Percentiles rank a stretch among this genome's conserved stretches.
Evolutionary conservation across 192 early-diverging fungal genomes (phyloP).

Genomic region (Umbelopsis sp.): DNA sequence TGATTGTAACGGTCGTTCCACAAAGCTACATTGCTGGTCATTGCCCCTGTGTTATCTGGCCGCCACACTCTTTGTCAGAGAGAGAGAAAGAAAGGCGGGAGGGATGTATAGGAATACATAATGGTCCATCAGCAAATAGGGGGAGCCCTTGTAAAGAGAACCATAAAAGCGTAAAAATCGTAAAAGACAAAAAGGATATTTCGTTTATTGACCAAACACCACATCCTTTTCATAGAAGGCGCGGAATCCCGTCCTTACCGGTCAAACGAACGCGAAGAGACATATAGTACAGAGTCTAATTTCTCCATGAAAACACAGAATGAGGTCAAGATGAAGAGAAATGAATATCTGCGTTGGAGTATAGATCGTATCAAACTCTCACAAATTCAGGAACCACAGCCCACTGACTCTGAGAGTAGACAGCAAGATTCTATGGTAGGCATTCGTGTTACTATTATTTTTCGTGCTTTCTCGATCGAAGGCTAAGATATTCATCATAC

Average conservation of each 20-base stretch:
- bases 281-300: background rate
- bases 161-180: too few relatives aligned
- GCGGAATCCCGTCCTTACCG: background rate
- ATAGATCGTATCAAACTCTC: too few relatives aligned
- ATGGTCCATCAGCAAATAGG: too few relatives aligned
- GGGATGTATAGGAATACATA: background rate
- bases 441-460: too few relatives aligned
- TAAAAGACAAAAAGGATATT: too few relatives aligned
- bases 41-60: background rate
- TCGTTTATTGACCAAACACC: background rate
- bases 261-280: background rate
- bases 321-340: background rate
- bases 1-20: background rate
- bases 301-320: background rate
- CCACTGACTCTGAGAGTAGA: too few relatives aligned
- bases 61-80: background rate
- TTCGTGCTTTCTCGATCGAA: too few relatives aligned
- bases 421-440: too few relatives aligned
- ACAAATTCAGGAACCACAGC: too few relatives aligned
- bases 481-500: too few relatives aligned
- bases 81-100: background rate
- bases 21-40: background rate
- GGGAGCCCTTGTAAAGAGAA: too few relatives aligned
- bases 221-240: slow-evolving; percentile 9
- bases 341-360: too few relatives aligned